These are phyloP conservation scores for Flaveria floridana DNA, from an alignment of 140 eudicot genomes.

Conservation along the genomic window DNA sequence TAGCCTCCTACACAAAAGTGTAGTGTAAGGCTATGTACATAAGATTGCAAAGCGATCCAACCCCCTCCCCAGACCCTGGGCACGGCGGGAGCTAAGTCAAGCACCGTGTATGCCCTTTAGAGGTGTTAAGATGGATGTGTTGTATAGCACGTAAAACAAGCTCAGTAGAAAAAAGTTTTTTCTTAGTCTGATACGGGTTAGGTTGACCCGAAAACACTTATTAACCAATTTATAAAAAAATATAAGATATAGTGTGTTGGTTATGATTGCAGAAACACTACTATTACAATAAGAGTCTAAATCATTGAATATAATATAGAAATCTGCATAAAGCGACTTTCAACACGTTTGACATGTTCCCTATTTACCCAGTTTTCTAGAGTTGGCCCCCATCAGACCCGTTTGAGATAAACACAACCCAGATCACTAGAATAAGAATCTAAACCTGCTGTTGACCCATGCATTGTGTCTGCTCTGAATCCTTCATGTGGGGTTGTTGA, in stretches of 20 bases:
- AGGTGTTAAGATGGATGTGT: not conserved
- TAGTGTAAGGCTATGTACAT: no score
- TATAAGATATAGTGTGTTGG: not conserved
- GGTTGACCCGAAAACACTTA: conserved; percentile 9
- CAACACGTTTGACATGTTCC: not conserved
- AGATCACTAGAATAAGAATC: not conserved
- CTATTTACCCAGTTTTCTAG: not conserved
- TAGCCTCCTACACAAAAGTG: no score
- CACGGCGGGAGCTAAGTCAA: no score
- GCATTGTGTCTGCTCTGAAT: conserved; percentile 38
- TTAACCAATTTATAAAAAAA: not conserved
- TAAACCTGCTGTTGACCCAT: conserved; percentile 59
- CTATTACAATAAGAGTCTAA: not conserved
- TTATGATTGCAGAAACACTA: not conserved
- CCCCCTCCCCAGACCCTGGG: no score
- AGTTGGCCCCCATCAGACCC: not conserved
- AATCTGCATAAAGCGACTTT: not conserved
- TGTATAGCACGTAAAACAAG: not conserved
- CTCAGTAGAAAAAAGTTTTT: not conserved
- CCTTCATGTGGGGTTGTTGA: conserved; percentile 36
- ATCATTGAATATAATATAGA: not conserved
- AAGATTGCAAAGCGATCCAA: no score
- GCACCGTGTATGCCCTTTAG: no score
- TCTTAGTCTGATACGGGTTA: not conserved
- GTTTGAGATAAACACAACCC: not conserved